Percentiles rank a stretch among this genome's conserved stretches.
These are phyloP conservation scores for Leishmania arabica DNA, from an alignment of 208 protist species.

Conservation along the genomic window DNA sequence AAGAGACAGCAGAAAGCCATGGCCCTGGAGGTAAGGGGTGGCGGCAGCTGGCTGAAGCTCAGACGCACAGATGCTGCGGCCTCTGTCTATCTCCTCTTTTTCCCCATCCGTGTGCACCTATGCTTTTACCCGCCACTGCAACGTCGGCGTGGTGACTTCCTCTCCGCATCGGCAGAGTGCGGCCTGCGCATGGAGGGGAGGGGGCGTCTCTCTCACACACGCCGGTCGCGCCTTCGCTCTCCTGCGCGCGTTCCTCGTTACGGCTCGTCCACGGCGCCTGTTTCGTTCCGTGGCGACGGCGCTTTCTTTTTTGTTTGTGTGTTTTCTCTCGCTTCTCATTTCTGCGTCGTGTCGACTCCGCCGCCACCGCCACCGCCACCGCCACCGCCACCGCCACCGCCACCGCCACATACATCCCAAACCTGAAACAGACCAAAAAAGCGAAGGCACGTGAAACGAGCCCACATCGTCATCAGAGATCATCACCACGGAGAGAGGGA, in stretches of 20 bases:
- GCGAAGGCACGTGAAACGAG: not conserved
- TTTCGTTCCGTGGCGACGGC: not conserved
- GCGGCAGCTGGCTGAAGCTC: too few species aligned
- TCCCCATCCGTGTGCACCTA: not conserved
- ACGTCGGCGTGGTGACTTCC: not conserved
- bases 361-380: not conserved
- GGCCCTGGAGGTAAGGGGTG: not conserved
- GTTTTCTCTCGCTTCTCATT: not conserved
- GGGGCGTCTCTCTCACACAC: not conserved
- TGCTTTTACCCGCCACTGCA: not conserved
- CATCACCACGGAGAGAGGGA: too few species aligned
- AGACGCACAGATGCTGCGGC: not conserved
- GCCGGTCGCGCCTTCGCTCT: not conserved
- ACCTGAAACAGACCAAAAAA: not conserved
- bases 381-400: too few species aligned
- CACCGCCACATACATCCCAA: not conserved
- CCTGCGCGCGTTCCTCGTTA: not conserved
- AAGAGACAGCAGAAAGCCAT: too few species aligned
- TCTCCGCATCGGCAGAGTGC: not conserved
- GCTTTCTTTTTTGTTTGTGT: not conserved
- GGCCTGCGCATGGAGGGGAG: not conserved
- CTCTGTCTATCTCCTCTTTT: not conserved
- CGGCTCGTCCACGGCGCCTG: not conserved
- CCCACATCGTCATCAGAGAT: not conserved
- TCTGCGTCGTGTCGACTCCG: not conserved